A percentile compares a stretch with the other conserved stretches of the same genome.
phyloP scores from a whole-genome alignment of 805 yeast species.

The Nakazawaea laoshanensis region DNA sequence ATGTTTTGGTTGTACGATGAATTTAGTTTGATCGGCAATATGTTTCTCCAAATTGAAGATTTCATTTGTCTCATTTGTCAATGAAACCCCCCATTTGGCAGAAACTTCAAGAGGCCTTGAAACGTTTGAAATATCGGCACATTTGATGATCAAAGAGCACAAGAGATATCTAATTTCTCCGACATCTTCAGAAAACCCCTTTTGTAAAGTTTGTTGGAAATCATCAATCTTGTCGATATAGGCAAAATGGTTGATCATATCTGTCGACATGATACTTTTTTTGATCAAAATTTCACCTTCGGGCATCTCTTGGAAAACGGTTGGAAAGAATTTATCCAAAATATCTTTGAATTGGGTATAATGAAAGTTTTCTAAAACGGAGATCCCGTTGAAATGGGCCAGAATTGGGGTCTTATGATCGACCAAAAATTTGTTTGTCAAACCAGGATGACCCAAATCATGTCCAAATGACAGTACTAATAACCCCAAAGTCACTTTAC shows the following conservation, averaged over 20 bases:
- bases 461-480: slow-evolving; percentile 47
- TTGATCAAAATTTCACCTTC: slow-evolving; percentile 11
- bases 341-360: slow-evolving; percentile 50
- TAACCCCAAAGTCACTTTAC: slow-evolving; percentile 1
- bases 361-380: slow-evolving; percentile 82
- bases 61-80: slow-evolving; percentile 70
- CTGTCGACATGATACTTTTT: slow-evolving; percentile 63
- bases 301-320: slow-evolving; percentile 13
- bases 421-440: slow-evolving; percentile 69
- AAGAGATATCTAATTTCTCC: slow-evolving; percentile 30
- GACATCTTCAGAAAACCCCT: slow-evolving; percentile 10
- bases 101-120: slow-evolving; percentile 71
- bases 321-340: slow-evolving; percentile 45
- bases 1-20: slow-evolving; percentile 11
- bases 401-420: slow-evolving; percentile 58
- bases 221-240: slow-evolving; percentile 50
- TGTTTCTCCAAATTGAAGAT: slow-evolving; percentile 22
- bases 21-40: slow-evolving; percentile 2
- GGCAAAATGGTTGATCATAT: slow-evolving; percentile 82
- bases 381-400: slow-evolving; percentile 47
- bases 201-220: slow-evolving; percentile 1
- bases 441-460: slow-evolving; percentile 95
- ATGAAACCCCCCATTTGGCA: slow-evolving; percentile 79
- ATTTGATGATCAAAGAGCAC: slow-evolving; percentile 69
- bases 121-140: slow-evolving; percentile 94